Conservation (phyloP, 2,329 filamentous ascomycete species). For the Sclerotinia trifoliorum region DNA sequence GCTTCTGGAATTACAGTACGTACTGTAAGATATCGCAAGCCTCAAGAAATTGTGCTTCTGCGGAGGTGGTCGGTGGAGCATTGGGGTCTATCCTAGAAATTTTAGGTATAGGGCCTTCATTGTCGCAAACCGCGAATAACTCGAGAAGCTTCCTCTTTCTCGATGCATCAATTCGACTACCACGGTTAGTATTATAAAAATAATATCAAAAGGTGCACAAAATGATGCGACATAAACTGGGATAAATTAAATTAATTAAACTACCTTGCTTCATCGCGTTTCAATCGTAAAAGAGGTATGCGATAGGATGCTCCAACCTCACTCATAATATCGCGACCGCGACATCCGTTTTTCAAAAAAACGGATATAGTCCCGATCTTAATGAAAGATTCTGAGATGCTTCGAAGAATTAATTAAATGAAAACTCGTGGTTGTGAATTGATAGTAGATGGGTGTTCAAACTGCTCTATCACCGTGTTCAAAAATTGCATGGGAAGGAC, state of each 20-base stretch:
- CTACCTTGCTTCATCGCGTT: constrained; percentile 62
- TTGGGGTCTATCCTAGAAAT: constrained; percentile 56
- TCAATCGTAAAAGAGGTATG: constrained; percentile 64
- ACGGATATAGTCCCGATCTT: constrained; percentile 50
- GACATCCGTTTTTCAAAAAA: constrained; percentile 68
- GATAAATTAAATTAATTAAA: constrained; percentile 36
- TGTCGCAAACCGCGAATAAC: constrained; percentile 77
- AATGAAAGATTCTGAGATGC: constrained; percentile 42
- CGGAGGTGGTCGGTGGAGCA: constrained; percentile 52
- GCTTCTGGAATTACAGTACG: constrained; percentile 39
- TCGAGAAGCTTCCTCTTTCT: constrained; percentile 89
- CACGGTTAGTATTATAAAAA: constrained; percentile 37
- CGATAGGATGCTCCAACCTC: constrained; percentile 66
- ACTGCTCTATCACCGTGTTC: constrained; percentile 25
- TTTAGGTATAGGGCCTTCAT: constrained; percentile 58
- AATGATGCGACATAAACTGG: constrained; percentile 31
- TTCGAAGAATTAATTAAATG: constrained; percentile 30
- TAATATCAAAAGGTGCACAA: constrained; percentile 32
- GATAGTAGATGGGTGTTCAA: constrained; percentile 30
- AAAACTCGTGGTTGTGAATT: constrained; percentile 30
- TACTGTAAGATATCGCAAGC: constrained; percentile 61
- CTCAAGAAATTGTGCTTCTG: constrained; percentile 56
- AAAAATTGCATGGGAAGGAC: constrained; percentile 21
- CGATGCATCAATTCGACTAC: constrained; percentile 72
- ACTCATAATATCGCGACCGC: constrained; percentile 67